Base-by-base conservation (phyloP, 805 yeast species). In the Pichia pseudocactophila region DNA sequence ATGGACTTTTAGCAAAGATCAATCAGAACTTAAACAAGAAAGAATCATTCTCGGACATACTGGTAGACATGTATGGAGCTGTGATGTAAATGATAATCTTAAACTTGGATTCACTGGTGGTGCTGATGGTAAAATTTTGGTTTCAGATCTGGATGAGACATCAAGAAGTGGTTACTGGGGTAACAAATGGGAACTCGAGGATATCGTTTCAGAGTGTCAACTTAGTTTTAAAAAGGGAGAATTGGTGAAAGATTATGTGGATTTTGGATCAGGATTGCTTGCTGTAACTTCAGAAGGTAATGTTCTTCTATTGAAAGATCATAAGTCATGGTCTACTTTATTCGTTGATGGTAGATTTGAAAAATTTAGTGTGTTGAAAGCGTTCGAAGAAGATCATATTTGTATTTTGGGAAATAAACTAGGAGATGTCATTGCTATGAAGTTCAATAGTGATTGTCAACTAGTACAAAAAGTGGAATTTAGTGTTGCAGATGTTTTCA, bases 41-140 rank as follows among this genome's bases (percentile, higher is more conserved):
- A 68, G 68, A 30, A 65, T 77, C 2, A 71, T 74, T 50, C 85
- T 82, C 40, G 76, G 81, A 18, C 97, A 89, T 56, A 69, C 74
- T 28, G 96, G 95, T 3, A 82, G 92, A 57, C 90, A 85, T 55
- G 74, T 83, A 1, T 92, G 97, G 98, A 76, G 86, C 19, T 74
- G 82, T 2, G 84, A 78, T 50, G 69, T 77, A 0, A 68, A 71
- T 35, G 69, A 66, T 27, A 52, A 57, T 0, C 55, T 64, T 17
- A 57, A 66, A 39, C 50, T 80, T 2, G 78, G 82, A 7, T 88
- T 78, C 2, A 84, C 96, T 11, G 92, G 96, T 34, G 98, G 98
- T 30, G 94, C 95, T 32, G 98, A 92, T 62, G 97, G 97, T 0
- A 74, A 83, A 50, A 61, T 89, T 2, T 71, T 83, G 48, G 50